A percentile compares a stretch with the other conserved stretches of the same genome.
phyloP scores from a whole-genome alignment of 768 basidiomycete species.

The Lyophyllum atratum region DNA sequence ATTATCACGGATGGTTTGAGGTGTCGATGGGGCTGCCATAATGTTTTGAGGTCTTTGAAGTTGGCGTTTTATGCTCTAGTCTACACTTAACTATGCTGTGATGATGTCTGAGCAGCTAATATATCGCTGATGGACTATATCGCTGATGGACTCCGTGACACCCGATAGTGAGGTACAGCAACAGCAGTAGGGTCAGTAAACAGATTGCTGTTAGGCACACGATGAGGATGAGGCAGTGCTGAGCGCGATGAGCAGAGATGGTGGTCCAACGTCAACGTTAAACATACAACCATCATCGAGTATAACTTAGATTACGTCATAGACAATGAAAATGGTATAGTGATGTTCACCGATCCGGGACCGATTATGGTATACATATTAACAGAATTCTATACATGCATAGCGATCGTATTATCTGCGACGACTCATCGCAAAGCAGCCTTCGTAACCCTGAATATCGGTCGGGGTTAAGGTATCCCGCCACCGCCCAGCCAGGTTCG shows the following conservation, averaged over 20 bases:
- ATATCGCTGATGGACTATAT: too few species aligned
- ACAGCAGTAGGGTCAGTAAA: not conserved
- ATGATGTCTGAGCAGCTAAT: too few species aligned
- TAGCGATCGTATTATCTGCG: slow-evolving; percentile 40
- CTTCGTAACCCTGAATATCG: slow-evolving; percentile 76
- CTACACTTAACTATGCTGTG: too few species aligned
- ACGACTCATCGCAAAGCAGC: slow-evolving; percentile 77
- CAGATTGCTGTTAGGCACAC: not conserved
- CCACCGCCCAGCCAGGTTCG: slow-evolving; percentile 84
- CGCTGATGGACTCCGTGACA: too few species aligned
- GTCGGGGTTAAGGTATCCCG: slow-evolving; percentile 76
- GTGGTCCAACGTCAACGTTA: too few species aligned
- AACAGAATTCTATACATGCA: not conserved
- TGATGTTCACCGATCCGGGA: too few species aligned
- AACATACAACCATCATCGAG: too few species aligned
- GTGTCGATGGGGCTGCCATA: slow-evolving; percentile 19
- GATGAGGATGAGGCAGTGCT: not conserved
- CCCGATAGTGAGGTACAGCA: too few species aligned
- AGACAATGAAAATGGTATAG: too few species aligned
- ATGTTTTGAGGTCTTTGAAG: not conserved
- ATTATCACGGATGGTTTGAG: slow-evolving; percentile 37
- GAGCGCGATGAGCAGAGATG: too few species aligned
- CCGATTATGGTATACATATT: not conserved
- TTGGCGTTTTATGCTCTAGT: not conserved
- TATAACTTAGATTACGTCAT: too few species aligned